phyloP scores from a whole-genome alignment of 495 filamentous ascomycete genomes.

The Neurospora intermedia region DNA sequence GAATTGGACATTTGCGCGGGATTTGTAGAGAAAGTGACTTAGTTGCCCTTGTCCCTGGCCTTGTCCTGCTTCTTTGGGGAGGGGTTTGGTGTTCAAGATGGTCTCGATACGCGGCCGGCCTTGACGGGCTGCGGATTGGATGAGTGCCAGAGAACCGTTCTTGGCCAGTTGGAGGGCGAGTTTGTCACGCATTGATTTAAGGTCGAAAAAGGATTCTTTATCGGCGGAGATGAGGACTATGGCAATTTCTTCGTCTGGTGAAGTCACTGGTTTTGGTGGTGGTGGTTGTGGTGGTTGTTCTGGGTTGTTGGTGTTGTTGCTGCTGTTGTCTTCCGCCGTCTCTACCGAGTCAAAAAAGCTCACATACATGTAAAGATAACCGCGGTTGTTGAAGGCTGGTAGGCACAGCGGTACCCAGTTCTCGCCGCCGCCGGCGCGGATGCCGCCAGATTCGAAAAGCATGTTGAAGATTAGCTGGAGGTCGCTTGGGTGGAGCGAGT shows the following conservation, averaged over 20 bases:
- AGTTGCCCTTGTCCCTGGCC: conserved; percentile 35
- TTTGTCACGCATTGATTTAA: conserved; percentile 73
- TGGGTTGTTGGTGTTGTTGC: too few species aligned
- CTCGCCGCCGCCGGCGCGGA: conserved; percentile 80
- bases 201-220: conserved; percentile 84
- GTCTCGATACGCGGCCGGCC: conserved; percentile 59
- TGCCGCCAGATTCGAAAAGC: conserved; percentile 89
- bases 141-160: conserved; percentile 61
- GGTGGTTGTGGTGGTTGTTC: conserved; percentile 11
- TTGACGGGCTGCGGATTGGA: conserved; percentile 57
- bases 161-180: conserved; percentile 67
- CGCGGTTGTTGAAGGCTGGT: conserved; percentile 92
- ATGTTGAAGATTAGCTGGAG: conserved; percentile 97
- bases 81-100: conserved; percentile 26
- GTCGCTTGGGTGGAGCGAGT: conserved; percentile 92
- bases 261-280: background rate
- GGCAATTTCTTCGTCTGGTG: conserved; percentile 63
- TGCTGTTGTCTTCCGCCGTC: conserved; percentile 16
- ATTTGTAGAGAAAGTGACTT: conserved; percentile 91
- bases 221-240: conserved; percentile 86
- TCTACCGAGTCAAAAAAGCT: conserved; percentile 57
- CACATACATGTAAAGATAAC: conserved; percentile 99
- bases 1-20: conserved; percentile 86
- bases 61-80: background rate
- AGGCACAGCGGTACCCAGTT: conserved; percentile 97